Evolutionary conservation across 176 grass and related monocot species (phyloP).

Genomic region (Echinochloa phyllopogon): DNA sequence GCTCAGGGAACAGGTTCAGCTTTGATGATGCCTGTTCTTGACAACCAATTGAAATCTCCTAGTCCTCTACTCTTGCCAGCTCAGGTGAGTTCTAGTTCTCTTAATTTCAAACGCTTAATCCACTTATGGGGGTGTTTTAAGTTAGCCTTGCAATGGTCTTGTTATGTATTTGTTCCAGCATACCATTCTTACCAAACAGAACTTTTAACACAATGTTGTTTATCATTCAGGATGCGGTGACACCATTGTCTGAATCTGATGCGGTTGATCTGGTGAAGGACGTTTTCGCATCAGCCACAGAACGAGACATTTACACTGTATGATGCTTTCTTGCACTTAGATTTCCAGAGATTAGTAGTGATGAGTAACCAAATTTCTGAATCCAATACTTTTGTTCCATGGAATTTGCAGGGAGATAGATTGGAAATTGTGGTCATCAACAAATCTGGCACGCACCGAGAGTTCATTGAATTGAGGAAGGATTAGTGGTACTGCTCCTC

Average conservation of each 20-base stretch:
- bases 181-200: not conserved
- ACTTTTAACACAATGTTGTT: not conserved
- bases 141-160: not conserved
- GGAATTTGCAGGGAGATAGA: conserved; percentile 63
- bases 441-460: conserved; percentile 42
- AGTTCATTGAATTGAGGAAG: conserved; percentile 67
- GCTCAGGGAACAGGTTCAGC: conserved; percentile 67
- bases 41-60: conserved; percentile 69
- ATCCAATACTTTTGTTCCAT: not conserved
- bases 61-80: conserved; percentile 68
- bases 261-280: conserved; percentile 82
- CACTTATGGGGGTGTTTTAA: not conserved
- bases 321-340: conserved; percentile 3
- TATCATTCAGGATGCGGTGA: conserved; percentile 61
- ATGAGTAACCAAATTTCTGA: not conserved
- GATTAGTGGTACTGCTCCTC: conserved; percentile 28
- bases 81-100: conserved; percentile 36
- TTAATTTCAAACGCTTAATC: not conserved
- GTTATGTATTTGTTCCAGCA: not conserved
- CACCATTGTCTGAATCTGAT: conserved; percentile 61
- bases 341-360: not conserved
- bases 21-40: conserved; percentile 68
- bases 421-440: conserved; percentile 69
- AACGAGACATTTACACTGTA: conserved; percentile 78
- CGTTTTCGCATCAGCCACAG: conserved; percentile 75